Base-by-base conservation (phyloP, 768 basidiomycete genomes). In the Podaxis pistillaris region DNA sequence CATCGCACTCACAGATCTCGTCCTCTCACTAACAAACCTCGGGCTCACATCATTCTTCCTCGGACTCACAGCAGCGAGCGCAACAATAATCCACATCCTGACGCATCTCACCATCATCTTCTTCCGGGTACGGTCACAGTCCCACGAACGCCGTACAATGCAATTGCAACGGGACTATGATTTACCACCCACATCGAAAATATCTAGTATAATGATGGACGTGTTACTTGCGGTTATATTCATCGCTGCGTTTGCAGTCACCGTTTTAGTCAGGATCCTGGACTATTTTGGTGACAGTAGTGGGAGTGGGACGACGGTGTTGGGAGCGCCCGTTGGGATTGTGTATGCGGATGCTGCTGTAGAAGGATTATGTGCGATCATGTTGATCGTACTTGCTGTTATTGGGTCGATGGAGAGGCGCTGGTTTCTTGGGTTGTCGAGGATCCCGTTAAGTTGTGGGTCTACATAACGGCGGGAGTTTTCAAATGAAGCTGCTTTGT, bases 31-130 rank as follows among this genome's bases (percentile, higher is more conserved):
- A 36, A 7, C 30, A 19, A 51, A 60, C n/a, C 17, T 52, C 33
- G 58, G 58, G 15, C 22, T 60, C 2, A 50, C 58, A 28, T 60
- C 58, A n/a, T 51, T 60, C 36, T 41, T 60, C 13, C 22, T 60
- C 19, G 49, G 58, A 38, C 49, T 60, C 6, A 15, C 37, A 50
- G 58, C 58, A 6, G 15, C 49, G 8, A 17, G 47, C 22, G 36
- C 49, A 13, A 60, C 58, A 3, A 50, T 60, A n/a, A 52, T 51
- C 15, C 58, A 60, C 22, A 40, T 40, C 58, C 15, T 52, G 1
- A 28, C 49, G 24, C 33, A 60, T 1, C 37, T 60, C 9, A 8
- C 8, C 22, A 60, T 60, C 49, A 40, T 51, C 36, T 7, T 51
- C 33, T 41, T 46, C 13, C 49, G 49, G 19, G 3, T 8, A 24